Conservation (phyloP, 176 grass and related monocot species). For the Eragrostis curvula region DNA sequence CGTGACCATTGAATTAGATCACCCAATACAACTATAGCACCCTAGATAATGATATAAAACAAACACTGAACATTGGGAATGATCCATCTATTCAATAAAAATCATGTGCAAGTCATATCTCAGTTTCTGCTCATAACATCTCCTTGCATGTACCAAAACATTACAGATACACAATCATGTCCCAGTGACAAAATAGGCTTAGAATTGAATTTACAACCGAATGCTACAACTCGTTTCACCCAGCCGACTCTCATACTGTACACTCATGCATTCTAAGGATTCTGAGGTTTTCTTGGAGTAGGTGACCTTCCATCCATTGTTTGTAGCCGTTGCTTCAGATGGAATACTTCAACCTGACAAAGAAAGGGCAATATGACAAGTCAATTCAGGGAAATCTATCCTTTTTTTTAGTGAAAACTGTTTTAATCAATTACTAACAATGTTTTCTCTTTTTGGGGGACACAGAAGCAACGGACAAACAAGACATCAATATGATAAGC, state of each 20-base stretch:
- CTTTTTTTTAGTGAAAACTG: not conserved
- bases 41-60: no score
- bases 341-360: conserved; percentile 83
- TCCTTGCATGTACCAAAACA: conserved; percentile 1
- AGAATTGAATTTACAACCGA: not conserved
- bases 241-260: conserved; percentile 4
- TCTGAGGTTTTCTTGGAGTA: conserved; percentile 73
- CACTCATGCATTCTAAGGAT: conserved; percentile 36
- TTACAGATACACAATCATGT: conserved; percentile 13
- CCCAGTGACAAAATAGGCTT: not conserved
- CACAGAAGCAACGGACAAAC: not conserved
- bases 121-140: not conserved
- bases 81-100: not conserved
- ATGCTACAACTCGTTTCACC: not conserved
- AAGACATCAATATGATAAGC: not conserved
- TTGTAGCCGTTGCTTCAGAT: conserved; percentile 86
- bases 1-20: not conserved
- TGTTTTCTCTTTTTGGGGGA: not conserved
- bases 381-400: not conserved
- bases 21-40: not conserved
- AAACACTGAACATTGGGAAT: not conserved
- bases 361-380: conserved; percentile 6
- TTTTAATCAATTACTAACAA: not conserved
- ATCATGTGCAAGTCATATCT: not conserved
- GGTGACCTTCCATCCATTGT: conserved; percentile 76